Evolutionary conservation across 2,329 filamentous ascomycete species (phyloP).

Genomic region (Falciphora oryzae): DNA sequence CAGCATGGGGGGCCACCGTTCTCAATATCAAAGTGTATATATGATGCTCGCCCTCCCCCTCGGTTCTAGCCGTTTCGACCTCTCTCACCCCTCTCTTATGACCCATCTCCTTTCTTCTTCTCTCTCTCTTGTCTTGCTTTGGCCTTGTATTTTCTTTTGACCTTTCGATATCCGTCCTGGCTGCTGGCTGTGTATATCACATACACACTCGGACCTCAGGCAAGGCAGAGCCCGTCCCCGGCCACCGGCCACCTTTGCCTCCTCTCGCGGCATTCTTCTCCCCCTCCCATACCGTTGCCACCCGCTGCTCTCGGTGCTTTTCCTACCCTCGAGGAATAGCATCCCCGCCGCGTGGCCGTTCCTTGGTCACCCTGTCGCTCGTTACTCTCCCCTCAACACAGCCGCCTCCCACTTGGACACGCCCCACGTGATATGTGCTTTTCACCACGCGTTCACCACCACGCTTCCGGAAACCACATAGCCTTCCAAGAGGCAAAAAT

Average conservation of each 20-base stretch:
- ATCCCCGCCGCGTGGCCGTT: too few relatives aligned
- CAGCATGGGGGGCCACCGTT: not conserved
- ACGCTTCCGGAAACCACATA: not conserved
- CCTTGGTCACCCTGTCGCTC: too few relatives aligned
- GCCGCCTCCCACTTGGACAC: too few relatives aligned
- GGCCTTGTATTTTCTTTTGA: too few relatives aligned
- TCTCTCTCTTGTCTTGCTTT: conserved; percentile 1
- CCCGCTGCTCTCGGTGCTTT: too few relatives aligned
- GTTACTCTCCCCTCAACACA: too few relatives aligned
- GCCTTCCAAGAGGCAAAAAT: not conserved
- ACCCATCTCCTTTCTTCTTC: conserved; percentile 2
- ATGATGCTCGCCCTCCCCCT: conserved; percentile 7
- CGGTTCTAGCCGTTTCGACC: not conserved
- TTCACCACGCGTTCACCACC: not conserved
- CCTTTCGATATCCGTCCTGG: not conserved
- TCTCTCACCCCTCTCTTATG: not conserved
- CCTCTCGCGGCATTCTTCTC: too few relatives aligned
- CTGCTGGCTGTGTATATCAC: too few relatives aligned
- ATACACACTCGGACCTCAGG: not conserved
- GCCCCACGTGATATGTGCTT: too few relatives aligned
- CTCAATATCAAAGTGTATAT: conserved; percentile 3
- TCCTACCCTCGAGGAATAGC: too few relatives aligned
- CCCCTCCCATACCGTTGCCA: too few relatives aligned
- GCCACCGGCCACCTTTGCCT: not conserved
- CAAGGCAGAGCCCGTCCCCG: not conserved